These are phyloP conservation scores for Coniosporium tulheliwenetii DNA, from an alignment of 2,329 filamentous ascomycete species.

Conservation along the genomic window DNA sequence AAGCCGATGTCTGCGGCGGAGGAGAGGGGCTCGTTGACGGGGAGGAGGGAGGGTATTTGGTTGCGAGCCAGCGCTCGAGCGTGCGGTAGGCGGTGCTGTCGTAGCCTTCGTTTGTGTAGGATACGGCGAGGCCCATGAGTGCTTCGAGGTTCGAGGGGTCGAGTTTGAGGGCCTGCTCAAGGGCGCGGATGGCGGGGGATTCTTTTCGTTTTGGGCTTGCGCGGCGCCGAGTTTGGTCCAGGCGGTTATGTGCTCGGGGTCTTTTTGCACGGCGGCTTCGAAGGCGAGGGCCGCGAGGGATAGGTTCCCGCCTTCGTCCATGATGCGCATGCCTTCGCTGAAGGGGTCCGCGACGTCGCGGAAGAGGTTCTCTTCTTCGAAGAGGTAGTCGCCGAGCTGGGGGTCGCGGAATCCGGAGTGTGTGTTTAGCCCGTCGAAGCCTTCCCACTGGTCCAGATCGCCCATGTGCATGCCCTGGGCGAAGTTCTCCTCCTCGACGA, in stretches of 20 bases:
- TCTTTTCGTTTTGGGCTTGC: constrained; percentile 99
- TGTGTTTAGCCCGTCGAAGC: constrained; percentile 54
- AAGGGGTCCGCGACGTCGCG: constrained; percentile 69
- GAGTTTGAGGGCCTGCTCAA: constrained; percentile 79
- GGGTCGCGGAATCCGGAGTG: constrained; percentile 58
- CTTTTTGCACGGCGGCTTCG: constrained; percentile 85
- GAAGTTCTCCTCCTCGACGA: constrained; percentile 50
- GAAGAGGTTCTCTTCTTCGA: constrained; percentile 90
- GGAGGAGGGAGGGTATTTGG: constrained; percentile 78
- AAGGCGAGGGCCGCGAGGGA: constrained; percentile 89
- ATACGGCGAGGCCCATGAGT: constrained; percentile 89
- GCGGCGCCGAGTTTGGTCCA: constrained; percentile 87
- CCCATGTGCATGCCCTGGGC: constrained; percentile 47
- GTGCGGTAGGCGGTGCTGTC: constrained; percentile 94
- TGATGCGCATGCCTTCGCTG: constrained; percentile 82
- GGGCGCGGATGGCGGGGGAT: constrained; percentile 79
- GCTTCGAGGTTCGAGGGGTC: constrained; percentile 78
- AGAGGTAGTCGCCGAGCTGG: constrained; percentile 76
- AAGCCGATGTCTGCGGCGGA: constrained; percentile 77
- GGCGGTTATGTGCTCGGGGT: constrained; percentile 73
- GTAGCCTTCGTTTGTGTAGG: constrained; percentile 97
- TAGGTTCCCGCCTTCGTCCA: constrained; percentile 85
- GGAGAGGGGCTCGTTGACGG: constrained; percentile 51
- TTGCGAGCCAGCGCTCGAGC: constrained; percentile 89
- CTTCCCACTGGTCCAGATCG: constrained; percentile 67